Percentiles rank a stretch among this genome's conserved stretches.
Evolutionary conservation across 2,329 filamentous ascomycete genomes (phyloP).

Genomic region (Verticillium tricorpus): DNA sequence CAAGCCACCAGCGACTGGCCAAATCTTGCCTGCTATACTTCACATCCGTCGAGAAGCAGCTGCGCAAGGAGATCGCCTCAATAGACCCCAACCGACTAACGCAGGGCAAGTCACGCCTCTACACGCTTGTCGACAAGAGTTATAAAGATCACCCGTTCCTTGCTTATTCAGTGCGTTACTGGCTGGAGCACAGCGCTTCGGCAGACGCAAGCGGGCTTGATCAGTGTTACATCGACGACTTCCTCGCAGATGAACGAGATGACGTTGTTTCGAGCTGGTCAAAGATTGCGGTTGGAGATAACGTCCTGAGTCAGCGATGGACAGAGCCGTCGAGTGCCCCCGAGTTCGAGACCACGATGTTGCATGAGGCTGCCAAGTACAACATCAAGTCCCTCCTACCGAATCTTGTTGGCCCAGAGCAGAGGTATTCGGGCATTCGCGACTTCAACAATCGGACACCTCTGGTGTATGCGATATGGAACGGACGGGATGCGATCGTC

Average conservation of each 20-base stretch:
- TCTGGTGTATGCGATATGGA: background rate
- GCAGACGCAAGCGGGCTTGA: background rate
- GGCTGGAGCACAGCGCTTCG: background rate
- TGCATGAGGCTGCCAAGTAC: background rate
- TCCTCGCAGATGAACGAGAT: background rate
- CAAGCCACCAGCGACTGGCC: background rate
- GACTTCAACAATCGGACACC: background rate
- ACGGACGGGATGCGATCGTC: background rate
- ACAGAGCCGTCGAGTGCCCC: background rate
- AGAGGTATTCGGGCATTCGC: background rate
- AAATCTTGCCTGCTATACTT: conserved; percentile 1
- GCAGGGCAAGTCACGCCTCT: background rate
- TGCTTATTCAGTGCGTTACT: background rate
- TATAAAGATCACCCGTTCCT: background rate
- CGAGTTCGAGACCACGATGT: background rate
- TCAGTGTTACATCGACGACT: background rate
- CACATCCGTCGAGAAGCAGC: background rate
- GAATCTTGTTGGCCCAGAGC: background rate
- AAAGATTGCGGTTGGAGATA: background rate
- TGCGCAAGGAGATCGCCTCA: background rate
- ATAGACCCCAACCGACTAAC: background rate
- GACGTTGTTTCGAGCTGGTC: background rate
- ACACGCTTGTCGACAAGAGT: background rate
- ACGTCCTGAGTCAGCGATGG: background rate
- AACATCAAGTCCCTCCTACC: background rate